Evolutionary conservation across 2,329 filamentous ascomycete genomes (phyloP).

Genomic region (Penicillium sp.): DNA sequence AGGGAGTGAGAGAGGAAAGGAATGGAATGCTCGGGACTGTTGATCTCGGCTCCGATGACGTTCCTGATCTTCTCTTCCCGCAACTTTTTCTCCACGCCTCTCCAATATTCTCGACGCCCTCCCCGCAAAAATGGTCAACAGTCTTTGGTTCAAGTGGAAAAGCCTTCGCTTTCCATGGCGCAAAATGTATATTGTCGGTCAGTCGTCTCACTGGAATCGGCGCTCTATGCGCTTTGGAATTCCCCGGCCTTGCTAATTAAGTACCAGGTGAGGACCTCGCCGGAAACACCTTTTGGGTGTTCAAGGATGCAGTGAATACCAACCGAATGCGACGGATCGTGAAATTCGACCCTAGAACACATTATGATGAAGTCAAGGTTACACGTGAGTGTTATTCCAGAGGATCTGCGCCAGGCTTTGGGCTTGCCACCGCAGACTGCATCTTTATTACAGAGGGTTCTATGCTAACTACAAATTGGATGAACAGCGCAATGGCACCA

Average conservation of each 20-base stretch:
- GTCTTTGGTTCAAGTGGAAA: constrained; percentile 63
- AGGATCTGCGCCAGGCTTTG: not conserved
- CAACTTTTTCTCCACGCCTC: constrained; percentile 11
- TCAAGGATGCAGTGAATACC: constrained; percentile 57
- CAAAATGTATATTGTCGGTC: constrained; percentile 58
- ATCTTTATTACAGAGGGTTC: not conserved
- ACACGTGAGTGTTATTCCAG: constrained; percentile 45
- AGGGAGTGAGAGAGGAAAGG: constrained; percentile 4
- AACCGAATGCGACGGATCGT: constrained; percentile 59
- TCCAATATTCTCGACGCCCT: constrained; percentile 7
- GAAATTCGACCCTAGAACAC: constrained; percentile 51
- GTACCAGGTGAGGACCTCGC: constrained; percentile 56
- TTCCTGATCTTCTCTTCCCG: constrained; percentile 17
- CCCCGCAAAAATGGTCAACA: constrained; percentile 40
- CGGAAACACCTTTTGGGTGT: constrained; percentile 67
- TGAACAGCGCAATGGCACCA: constrained; percentile 63
- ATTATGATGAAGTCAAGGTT: constrained; percentile 60
- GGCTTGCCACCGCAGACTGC: not conserved
- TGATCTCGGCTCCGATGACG: constrained; percentile 27
- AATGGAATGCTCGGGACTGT: constrained; percentile 23
- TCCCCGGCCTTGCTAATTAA: constrained; percentile 10
- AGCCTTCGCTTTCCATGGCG: constrained; percentile 61
- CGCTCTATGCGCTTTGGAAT: not conserved
- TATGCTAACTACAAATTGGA: constrained; percentile 15
- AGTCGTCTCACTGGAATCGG: constrained; percentile 9